Evolutionary conservation across 2,329 filamentous ascomycete genomes (phyloP), one percentile per base, ranked within the genome.

Genomic region (Botrytis porri): DNA sequence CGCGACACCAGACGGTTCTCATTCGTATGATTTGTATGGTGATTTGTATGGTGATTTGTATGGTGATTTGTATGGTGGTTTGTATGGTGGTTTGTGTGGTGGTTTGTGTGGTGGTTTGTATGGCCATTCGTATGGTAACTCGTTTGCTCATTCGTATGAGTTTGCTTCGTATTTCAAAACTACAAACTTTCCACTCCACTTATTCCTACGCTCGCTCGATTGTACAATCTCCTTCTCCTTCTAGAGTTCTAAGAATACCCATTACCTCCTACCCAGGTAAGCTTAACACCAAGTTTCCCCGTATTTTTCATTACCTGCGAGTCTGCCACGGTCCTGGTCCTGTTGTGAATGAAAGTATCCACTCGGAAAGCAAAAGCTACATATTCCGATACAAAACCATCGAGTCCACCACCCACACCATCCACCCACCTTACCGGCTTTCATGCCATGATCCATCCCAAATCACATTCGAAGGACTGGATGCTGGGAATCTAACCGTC

Each of bases 371-470:
- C 35, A 14, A 9, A 54, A 51, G 48, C 25, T 29, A 54, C 45
- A 67, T 67, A 29, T 67, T n/a, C 64, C 64, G 64, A 54, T 20
- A 20, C 35, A 29, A 41, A 41, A 20, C 25, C 64, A 57, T 57
- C 35, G 35, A 67, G 16, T 32, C 43, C 8, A 48, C 43, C 41
- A 16, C 29, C 4, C 20, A 37, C 7, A n/a, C 25, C 48, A 25
- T 5, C 20, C 45, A 51, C 45, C 61, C 41, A 67, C 64, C 48
- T 54, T 57, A 41, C 64, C 64, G 64, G 64, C 48, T 54, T 54
- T 54, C 51, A 29, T 29, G 22, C 16, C 48, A 67, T 51, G 22
- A 65, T 48, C 62, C 62, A 48, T 29, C 64, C 9, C 63, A n/a
- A 35, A 65, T n/a, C 45, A n/a, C 10, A 43, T 37, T n/a, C 25